Base-by-base conservation (phyloP, 257 asterid genomes). In the Solanum bulbocastanum region DNA sequence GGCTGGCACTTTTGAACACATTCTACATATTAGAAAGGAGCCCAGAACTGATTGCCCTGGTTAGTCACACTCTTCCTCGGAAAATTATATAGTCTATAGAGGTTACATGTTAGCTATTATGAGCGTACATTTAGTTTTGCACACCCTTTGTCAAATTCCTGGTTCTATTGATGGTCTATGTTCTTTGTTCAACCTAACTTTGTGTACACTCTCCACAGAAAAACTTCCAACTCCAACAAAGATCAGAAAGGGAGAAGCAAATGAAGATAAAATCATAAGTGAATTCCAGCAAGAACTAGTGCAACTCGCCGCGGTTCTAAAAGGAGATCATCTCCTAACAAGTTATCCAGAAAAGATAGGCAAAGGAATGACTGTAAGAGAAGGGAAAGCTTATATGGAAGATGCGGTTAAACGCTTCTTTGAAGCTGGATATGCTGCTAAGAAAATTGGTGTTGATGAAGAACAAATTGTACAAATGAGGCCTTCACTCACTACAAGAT, bases 1-100 rank as follows among this genome's bases (percentile, higher is more conserved):
- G 98, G 98, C 98, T 7, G 98, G 94, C 90, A 96, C 96, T 3
- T 97, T 97, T 27, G 94, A 97, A 42, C 88, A 89, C 79, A 88
- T 94, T 49, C 78, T 97, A 87, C 95, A 90, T 74, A 86, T 39
- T 9, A 93, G 94, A 76, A 84, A 30, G 25, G 46, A 69, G 30
- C 98, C 99, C 5, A 93, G 99, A 91, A 93, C 92, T 12, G 98
- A 97, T 88, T 97, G 98, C 87, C 98, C 98, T 49, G 96, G 99
- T 96, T 90, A 25, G 83, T 42, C 66, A 62, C 69, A 9, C 15
- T n/a, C 69, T 62, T 62, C 15, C 25, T 10, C 69, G 32, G 71
- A 62, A 62, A 62, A 23, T 62, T 62, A 23, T 23, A 62, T 23
- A n/a, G 32, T 62, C 1, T 23, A 62, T 3, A 10, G 0, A 62